Evolutionary conservation across 306 rosid genomes (phyloP).

Genomic region (Cyclanthera cordifolia): DNA sequence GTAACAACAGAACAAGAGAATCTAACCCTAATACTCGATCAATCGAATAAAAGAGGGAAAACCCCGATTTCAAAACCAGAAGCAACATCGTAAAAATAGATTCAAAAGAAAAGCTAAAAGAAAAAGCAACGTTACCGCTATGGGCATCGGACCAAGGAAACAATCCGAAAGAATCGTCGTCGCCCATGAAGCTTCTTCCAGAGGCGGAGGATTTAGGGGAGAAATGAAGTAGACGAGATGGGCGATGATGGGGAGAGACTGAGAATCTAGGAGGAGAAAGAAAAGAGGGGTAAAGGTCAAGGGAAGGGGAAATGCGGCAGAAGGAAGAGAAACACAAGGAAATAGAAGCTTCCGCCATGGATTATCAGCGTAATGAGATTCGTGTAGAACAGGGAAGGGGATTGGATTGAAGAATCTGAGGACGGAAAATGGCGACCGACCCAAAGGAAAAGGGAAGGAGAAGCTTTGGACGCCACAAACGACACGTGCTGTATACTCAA

Average conservation of each 20-base stretch:
- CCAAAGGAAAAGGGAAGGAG: slow-evolving; percentile 4
- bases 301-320: slow-evolving; percentile 20
- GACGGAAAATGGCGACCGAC: neutral
- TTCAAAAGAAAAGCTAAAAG: neutral
- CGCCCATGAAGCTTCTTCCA: slow-evolving; percentile 25
- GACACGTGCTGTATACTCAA: neutral
- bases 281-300: slow-evolving; percentile 15
- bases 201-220: slow-evolving; percentile 36
- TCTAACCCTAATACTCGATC: too few species aligned
- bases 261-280: slow-evolving; percentile 19
- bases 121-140: slow-evolving; percentile 25
- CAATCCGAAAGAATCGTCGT: slow-evolving; percentile 44
- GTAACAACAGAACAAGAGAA: slow-evolving; percentile 3
- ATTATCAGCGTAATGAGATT: too few species aligned
- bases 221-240: slow-evolving; percentile 40
- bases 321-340: slow-evolving; percentile 34
- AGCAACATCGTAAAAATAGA: neutral
- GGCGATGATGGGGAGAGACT: slow-evolving; percentile 14
- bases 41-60: too few species aligned
- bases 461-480: too few species aligned
- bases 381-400: neutral
- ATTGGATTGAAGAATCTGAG: slow-evolving; percentile 1
- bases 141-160: slow-evolving; percentile 66
- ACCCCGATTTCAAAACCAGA: too few species aligned
- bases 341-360: slow-evolving; percentile 58